These are phyloP conservation scores for Suhomyces bolitotheri DNA, from an alignment of 1,139 yeast species.

Conservation along the genomic window DNA sequence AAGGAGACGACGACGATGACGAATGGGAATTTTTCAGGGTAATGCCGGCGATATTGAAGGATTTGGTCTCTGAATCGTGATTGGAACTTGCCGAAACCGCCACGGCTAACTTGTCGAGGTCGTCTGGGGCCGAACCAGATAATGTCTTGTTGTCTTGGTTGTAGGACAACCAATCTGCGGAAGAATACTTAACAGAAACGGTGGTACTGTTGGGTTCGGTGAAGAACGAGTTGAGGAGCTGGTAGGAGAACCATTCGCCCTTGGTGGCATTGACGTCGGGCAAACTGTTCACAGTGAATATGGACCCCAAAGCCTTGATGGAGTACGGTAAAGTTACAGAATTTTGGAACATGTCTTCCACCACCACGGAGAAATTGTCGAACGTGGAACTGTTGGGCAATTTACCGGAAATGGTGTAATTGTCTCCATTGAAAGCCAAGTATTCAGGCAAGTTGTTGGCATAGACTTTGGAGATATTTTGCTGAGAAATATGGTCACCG, in stretches of 20 bases:
- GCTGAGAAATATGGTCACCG: constrained; percentile 43
- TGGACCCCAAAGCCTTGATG: constrained; percentile 46
- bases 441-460: constrained; percentile 59
- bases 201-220: constrained; percentile 54
- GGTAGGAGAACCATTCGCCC: constrained; percentile 57
- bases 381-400: constrained; percentile 50
- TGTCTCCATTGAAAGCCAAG: constrained; percentile 48
- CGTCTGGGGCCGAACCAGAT: constrained; percentile 64
- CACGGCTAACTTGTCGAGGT: constrained; percentile 52
- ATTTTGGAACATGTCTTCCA: constrained; percentile 66
- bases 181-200: constrained; percentile 44
- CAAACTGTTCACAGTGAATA: constrained; percentile 54
- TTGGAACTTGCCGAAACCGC: constrained; percentile 52
- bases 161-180: constrained; percentile 62
- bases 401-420: constrained; percentile 55
- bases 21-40: constrained; percentile 22
- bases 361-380: constrained; percentile 54
- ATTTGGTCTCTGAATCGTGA: constrained; percentile 35
- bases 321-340: constrained; percentile 58
- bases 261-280: constrained; percentile 67
- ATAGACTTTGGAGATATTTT: constrained; percentile 56
- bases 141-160: constrained; percentile 63
- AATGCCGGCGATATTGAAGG: constrained; percentile 60
- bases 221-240: constrained; percentile 53
- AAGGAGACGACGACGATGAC: constrained; percentile 18